phyloP scores from a whole-genome alignment of 116 monocot species.

The Papilionanthe hybrid region DNA sequence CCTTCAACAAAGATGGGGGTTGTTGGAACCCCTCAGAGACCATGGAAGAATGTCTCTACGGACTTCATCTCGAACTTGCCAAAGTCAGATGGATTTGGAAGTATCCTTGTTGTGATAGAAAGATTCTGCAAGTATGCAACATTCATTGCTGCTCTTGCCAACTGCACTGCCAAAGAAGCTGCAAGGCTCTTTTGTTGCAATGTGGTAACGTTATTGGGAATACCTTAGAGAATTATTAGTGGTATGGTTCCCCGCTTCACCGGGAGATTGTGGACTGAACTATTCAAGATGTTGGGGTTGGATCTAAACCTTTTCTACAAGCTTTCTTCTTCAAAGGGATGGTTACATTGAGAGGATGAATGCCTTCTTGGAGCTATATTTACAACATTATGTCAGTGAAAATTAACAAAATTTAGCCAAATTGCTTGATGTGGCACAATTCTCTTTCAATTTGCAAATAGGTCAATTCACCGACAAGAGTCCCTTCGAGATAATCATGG shows the following conservation, averaged over 20 bases:
- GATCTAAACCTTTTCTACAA: neutral
- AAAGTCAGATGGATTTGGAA: neutral
- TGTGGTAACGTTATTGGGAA: neutral
- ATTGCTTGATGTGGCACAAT: neutral
- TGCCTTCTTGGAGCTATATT: neutral
- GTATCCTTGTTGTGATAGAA: neutral
- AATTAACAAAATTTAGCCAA: constrained; percentile 5
- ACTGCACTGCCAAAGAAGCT: neutral
- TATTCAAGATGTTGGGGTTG: neutral
- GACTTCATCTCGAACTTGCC: neutral
- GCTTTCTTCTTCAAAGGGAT: neutral
- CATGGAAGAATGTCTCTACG: too few species aligned
- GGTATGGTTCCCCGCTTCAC: neutral
- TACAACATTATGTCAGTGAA: neutral
- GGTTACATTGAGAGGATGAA: neutral
- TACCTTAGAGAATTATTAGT: neutral
- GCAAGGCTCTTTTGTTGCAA: neutral
- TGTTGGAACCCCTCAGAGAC: neutral
- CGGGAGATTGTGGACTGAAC: neutral
- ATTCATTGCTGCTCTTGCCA: neutral
- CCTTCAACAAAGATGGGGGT: neutral
- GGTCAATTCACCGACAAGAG: neutral
- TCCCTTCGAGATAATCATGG: neutral
- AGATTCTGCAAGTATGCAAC: neutral
- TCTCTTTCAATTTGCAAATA: neutral